Base-by-base conservation (phyloP, 768 basidiomycete genomes). In the Cyclocybe cylindracea region DNA sequence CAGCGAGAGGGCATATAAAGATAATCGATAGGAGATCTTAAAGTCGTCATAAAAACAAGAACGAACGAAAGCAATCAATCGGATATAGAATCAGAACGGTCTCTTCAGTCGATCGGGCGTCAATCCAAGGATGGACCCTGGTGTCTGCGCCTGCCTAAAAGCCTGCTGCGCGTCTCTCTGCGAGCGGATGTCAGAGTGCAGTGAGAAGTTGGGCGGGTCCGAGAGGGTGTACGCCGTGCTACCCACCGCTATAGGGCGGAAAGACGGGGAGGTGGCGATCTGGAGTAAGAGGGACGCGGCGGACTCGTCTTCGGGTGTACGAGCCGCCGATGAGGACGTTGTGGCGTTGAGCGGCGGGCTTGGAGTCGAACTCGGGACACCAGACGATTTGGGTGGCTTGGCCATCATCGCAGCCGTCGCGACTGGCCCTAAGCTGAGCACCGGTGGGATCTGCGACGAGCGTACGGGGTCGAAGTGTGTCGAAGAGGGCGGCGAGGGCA, bases 261-360 rank as follows among this genome's bases (percentile, higher is more conserved):
- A 66, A 2, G 57, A 53, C 7, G 76, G 71, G 32, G 78, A 77
- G 1, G 76, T 71, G 57, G 80, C 78, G 54, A 89, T 87, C 54
- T 86, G 83, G 36, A 89, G 66, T 10, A 88, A 65, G 53, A 89
- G 69, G 3, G 86, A 82, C 11, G 86, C 87, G 0, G 86, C 87
- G 0, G 75, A 78, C 68, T 89, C 84, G 61, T 90, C 87, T 48
- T 89, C 87, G 0, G 83, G 79, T 4, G 82, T 81, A 42, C 72
- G 75, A 43, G 50, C 61, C 51, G 52, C 53, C 36, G 29, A 57
- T 45, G 39, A 54, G 44, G 48, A 10, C 42, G 56, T 36, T 53
- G 50, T 9, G 13, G 51, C 10, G 35, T 35, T 48, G 13, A 37
- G 10, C 48, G 44, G 10, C 49, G 44, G 33, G 38, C 39, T 46